Conservation (phyloP, 352 stramenopile species). For the Pythium phragmitis region DNA sequence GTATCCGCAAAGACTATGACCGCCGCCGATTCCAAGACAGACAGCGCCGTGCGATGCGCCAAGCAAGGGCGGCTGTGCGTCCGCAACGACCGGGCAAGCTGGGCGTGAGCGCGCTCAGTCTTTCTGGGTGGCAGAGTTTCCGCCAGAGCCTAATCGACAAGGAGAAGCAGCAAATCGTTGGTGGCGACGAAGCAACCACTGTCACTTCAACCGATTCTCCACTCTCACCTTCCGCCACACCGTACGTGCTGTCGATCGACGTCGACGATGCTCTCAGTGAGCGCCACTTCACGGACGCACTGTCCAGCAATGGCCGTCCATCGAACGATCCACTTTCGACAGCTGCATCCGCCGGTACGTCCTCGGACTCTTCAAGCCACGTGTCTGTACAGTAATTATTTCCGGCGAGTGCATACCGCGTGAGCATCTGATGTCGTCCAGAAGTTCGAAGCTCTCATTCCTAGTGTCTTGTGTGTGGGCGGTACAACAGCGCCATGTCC, state of each 20-base stretch:
- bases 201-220: not conserved
- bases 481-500: too few relatives aligned
- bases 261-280: not conserved
- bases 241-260: constrained; percentile 15
- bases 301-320: not conserved
- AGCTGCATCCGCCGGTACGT: not conserved
- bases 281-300: not conserved
- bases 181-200: not conserved
- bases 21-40: constrained; percentile 5
- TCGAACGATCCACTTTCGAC: not conserved
- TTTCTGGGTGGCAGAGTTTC: constrained; percentile 21
- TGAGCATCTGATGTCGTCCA: not conserved
- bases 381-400: constrained; percentile 8
- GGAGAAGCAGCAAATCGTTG: constrained; percentile 3
- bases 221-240: constrained; percentile 1
- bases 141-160: constrained; percentile 26
- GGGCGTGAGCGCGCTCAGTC: constrained; percentile 14
- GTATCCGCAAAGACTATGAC: constrained; percentile 22
- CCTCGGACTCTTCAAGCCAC: not conserved
- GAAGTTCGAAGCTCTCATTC: too few relatives aligned
- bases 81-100: constrained; percentile 9
- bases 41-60: not conserved
- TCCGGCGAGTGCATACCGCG: not conserved
- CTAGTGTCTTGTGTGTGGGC: too few relatives aligned
- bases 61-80: constrained; percentile 2